phyloP scores from a whole-genome alignment of 164 flowering plant genomes.

The Amborella trichopoda region DNA sequence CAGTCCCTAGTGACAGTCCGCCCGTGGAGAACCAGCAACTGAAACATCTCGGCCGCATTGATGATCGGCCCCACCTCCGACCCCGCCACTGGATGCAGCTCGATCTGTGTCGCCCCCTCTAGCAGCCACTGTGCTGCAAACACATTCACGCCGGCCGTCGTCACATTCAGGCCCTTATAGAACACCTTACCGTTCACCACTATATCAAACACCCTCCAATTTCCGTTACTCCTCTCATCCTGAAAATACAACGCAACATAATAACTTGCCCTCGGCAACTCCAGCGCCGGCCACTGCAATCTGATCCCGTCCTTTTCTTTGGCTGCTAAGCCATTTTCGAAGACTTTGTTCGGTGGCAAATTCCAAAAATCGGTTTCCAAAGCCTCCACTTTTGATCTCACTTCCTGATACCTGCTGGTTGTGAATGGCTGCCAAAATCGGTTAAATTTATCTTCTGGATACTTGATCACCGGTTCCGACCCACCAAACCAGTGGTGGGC shows the following conservation, averaged over 20 bases:
- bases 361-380: slow-evolving; percentile 68
- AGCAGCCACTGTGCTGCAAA: slow-evolving; percentile 54
- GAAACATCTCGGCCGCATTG: slow-evolving; percentile 67
- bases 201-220: slow-evolving; percentile 81
- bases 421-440: slow-evolving; percentile 71
- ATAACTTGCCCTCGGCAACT: slow-evolving; percentile 44
- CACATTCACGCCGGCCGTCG: slow-evolving; percentile 47
- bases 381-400: slow-evolving; percentile 27
- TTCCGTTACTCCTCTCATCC: slow-evolving; percentile 62
- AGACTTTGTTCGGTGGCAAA: slow-evolving; percentile 54
- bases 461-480: slow-evolving; percentile 34
- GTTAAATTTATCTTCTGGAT: slow-evolving; percentile 81
- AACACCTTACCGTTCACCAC: slow-evolving; percentile 45
- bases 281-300: slow-evolving; percentile 51
- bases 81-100: slow-evolving; percentile 29
- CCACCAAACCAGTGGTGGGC: slow-evolving; percentile 56
- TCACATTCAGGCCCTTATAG: slow-evolving; percentile 45
- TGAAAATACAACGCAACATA: slow-evolving; percentile 77
- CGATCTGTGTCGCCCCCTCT: slow-evolving; percentile 41
- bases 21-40: slow-evolving; percentile 45
- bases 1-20: slow-evolving; percentile 70
- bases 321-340: slow-evolving; percentile 38
- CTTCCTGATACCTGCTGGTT: slow-evolving; percentile 33
- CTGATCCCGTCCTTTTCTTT: slow-evolving; percentile 43
- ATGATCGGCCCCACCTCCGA: slow-evolving; percentile 71